These are phyloP conservation scores for Cytospora chrysosperma DNA, from an alignment of 2,329 filamentous ascomycete species.

Conservation along the genomic window DNA sequence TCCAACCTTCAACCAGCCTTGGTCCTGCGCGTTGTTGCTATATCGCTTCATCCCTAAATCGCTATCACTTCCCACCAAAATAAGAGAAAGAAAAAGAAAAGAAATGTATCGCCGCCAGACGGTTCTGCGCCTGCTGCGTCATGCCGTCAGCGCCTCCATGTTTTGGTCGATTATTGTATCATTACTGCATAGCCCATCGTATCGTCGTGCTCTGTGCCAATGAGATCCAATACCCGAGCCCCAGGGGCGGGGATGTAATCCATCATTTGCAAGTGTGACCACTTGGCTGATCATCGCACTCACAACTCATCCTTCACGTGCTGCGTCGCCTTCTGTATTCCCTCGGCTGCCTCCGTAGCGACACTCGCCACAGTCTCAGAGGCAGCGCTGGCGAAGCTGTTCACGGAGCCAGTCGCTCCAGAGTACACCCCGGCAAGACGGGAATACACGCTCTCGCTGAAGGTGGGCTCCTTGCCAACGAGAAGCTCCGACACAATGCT, in stretches of 20 bases:
- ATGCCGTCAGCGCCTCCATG: background rate
- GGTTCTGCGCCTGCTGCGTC: background rate
- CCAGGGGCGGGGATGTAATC: background rate
- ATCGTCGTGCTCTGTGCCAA: background rate
- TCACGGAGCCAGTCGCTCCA: slow-evolving; percentile 59
- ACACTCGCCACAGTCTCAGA: slow-evolving; percentile 33
- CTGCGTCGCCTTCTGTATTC: slow-evolving; percentile 40
- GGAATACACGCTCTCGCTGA: slow-evolving; percentile 76
- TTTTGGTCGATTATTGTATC: background rate
- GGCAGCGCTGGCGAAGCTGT: slow-evolving; percentile 41
- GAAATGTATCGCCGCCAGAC: background rate
- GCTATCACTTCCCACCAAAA: background rate
- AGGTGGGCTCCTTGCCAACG: slow-evolving; percentile 73
- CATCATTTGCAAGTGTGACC: background rate
- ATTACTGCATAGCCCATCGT: slow-evolving; percentile 9
- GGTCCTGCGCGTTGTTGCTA: background rate
- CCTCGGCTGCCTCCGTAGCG: slow-evolving; percentile 42
- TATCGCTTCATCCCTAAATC: background rate
- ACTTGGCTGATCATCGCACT: slow-evolving; percentile 17
- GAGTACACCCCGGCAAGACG: slow-evolving; percentile 71
- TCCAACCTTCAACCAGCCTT: background rate
- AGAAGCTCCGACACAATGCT: slow-evolving; percentile 75
- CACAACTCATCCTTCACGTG: slow-evolving; percentile 43
- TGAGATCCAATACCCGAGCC: background rate
- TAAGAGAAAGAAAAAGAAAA: too few species aligned